A percentile compares a stretch with the other conserved stretches of the same genome.
Evolutionary conservation across 2,329 filamentous ascomycete species (phyloP).

Genomic region (Alternaria angustiovoidea): DNA sequence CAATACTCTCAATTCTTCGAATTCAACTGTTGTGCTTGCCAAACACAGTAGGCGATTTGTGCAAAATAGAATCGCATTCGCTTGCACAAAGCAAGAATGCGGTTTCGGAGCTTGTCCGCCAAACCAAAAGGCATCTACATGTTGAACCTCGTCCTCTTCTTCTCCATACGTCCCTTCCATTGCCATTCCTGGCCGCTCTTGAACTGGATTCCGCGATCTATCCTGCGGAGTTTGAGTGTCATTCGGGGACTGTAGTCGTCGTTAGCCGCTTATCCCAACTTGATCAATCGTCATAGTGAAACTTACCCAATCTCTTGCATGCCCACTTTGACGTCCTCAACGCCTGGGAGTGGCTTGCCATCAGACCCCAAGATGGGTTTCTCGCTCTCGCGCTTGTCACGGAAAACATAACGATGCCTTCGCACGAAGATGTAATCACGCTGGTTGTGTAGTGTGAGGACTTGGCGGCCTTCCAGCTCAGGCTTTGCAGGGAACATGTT

Average conservation of each 20-base stretch:
- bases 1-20: not conserved
- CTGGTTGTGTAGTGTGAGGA: slow-evolving; percentile 93
- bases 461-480: slow-evolving; percentile 85
- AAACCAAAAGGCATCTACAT: slow-evolving; percentile 62
- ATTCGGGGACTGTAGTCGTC: slow-evolving; percentile 57
- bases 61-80: not conserved
- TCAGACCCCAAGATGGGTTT: slow-evolving; percentile 84
- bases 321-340: slow-evolving; percentile 84
- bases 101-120: not conserved
- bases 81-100: not conserved
- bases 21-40: not conserved
- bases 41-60: not conserved
- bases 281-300: not conserved
- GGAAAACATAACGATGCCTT: slow-evolving; percentile 89
- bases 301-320: slow-evolving; percentile 80
- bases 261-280: slow-evolving; percentile 1
- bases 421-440: slow-evolving; percentile 95
- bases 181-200: slow-evolving; percentile 87
- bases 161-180: slow-evolving; percentile 96
- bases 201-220: slow-evolving; percentile 87
- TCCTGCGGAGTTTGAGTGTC: slow-evolving; percentile 86
- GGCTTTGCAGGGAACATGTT: slow-evolving; percentile 81
- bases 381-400: slow-evolving; percentile 85
- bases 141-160: slow-evolving; percentile 91
- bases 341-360: slow-evolving; percentile 82